These are phyloP conservation scores for Coemansia sp. DNA, from an alignment of 192 early-diverging fungal species.

Conservation along the genomic window DNA sequence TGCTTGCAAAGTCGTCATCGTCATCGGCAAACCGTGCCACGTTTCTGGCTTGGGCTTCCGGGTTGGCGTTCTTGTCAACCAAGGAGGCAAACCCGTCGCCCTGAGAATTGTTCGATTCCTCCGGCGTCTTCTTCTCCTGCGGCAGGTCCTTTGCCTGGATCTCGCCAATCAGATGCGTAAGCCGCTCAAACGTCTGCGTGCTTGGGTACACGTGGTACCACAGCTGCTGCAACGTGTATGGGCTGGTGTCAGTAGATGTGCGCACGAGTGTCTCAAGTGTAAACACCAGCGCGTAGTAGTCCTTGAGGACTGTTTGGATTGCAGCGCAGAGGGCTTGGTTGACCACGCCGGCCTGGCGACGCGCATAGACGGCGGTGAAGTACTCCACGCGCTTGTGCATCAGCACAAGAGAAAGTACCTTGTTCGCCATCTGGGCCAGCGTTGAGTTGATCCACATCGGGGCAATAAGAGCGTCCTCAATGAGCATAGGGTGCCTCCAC, in stretches of 20 bases:
- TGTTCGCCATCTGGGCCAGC: conserved; percentile 70
- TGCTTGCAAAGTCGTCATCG: conserved; percentile 1
- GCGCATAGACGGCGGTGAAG: conserved; percentile 74
- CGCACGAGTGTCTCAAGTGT: conserved; percentile 87
- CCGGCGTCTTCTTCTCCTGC: conserved; percentile 10
- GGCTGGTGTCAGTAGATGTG: conserved; percentile 50
- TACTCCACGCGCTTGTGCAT: conserved; percentile 75
- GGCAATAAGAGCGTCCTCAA: conserved; percentile 51
- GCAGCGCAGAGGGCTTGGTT: conserved; percentile 90
- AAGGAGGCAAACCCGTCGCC: conserved; percentile 27
- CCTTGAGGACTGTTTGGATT: conserved; percentile 74
- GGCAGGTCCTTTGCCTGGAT: conserved; percentile 50
- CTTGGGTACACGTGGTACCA: conserved; percentile 89
- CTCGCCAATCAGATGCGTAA: conserved; percentile 57
- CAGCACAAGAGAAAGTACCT: conserved; percentile 75
- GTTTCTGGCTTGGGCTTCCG: conserved; percentile 17
- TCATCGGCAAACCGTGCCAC: neutral
- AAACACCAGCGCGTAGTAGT: conserved; percentile 80
- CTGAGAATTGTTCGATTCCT: conserved; percentile 7
- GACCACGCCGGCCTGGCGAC: conserved; percentile 81
- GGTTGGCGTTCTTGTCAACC: conserved; percentile 21
- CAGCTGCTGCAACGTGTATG: conserved; percentile 89
- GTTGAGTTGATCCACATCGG: conserved; percentile 55
- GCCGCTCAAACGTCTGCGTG: conserved; percentile 56
- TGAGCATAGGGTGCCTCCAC: conserved; percentile 47